Evolutionary conservation across 2,329 filamentous ascomycete genomes (phyloP), one percentile per base, ranked within the genome.

Genomic region (Hirsutella rhossiliensis): DNA sequence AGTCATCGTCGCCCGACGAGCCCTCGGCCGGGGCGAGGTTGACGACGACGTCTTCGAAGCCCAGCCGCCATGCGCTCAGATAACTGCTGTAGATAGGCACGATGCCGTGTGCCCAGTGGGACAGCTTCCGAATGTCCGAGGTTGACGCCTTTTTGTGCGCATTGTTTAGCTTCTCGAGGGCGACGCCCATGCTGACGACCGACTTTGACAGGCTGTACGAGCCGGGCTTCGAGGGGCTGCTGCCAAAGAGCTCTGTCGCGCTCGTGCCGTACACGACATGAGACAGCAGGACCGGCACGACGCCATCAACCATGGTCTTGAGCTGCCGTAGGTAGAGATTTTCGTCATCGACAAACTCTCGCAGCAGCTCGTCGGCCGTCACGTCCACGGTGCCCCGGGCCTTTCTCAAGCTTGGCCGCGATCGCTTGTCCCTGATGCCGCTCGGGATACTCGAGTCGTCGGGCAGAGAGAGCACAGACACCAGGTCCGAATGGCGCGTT

Each of bases 41-140:
- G 54, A 98, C 87, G 41, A 97, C 80, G 18, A 98, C 79, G 58
- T 94, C 89, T 56, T 95, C 85, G 62, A 97, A 98, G 1, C 92
- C 92, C 40, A 97, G 73, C 28, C 88, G 77, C 92, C 92, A 98
- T 8, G 84, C 81, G 56, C 80, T 79, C 29, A 97, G 72, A 59
- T 97, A 98, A 56, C 87, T 82, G 48, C 80, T 73, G 59, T 98
- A 98, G 11, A 90, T 75, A 44, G 81, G 79, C 39, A 85, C 78
- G 1, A 87, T 81, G 18, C 76, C 78, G 45, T 87, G 78, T 2
- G 89, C 84, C 92, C 92, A 98, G 36, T 72, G 73, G 11, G 94
- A 69, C 43, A 98, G 72, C 13, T 76, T 74, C 45, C 84, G 76
- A 2, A 84, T 67, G 50, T 92, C 80, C 19, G 80, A 72, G 42